phyloP scores from a whole-genome alignment of 306 rosid genomes.

The Bauhinia variegata region DNA sequence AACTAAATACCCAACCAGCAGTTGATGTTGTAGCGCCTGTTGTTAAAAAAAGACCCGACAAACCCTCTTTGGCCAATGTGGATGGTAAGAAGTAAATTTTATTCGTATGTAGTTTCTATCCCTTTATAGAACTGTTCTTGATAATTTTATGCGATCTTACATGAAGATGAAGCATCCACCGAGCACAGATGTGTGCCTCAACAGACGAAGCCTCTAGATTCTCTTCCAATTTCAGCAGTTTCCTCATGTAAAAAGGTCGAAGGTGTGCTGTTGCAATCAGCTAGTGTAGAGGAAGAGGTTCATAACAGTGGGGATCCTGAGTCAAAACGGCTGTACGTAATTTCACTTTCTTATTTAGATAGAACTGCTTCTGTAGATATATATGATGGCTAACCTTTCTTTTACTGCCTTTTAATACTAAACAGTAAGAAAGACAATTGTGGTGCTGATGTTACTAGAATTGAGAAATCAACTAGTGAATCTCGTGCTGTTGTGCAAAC shows the following conservation, averaged over 20 bases:
- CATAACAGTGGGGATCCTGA: slow-evolving; percentile 53
- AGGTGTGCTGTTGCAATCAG: slow-evolving; percentile 45
- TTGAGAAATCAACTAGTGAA: slow-evolving; percentile 55
- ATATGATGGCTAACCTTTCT: slow-evolving; percentile 34
- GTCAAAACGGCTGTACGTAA: slow-evolving; percentile 76
- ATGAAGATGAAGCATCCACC: slow-evolving; percentile 52
- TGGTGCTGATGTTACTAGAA: slow-evolving; percentile 39
- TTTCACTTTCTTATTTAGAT: slow-evolving; percentile 23
- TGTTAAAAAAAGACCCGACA: slow-evolving; percentile 48
- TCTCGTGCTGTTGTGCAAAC: slow-evolving; percentile 70
- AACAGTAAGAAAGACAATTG: slow-evolving; percentile 65
- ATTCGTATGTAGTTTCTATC: slow-evolving; percentile 40
- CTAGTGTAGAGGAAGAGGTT: slow-evolving; percentile 43
- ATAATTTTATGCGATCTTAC: slow-evolving; percentile 41
- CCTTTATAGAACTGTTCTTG: slow-evolving; percentile 33
- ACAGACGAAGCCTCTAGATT: slow-evolving; percentile 48
- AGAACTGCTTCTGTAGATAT: slow-evolving; percentile 12
- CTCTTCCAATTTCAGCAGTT: slow-evolving; percentile 44
- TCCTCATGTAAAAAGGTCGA: slow-evolving; percentile 45
- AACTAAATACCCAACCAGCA: slow-evolving; percentile 47
- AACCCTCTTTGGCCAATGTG: slow-evolving; percentile 40
- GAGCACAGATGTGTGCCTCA: slow-evolving; percentile 46
- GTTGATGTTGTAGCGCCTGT: slow-evolving; percentile 51
- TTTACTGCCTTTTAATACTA: slow-evolving; percentile 29
- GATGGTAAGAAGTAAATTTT: slow-evolving; percentile 56